Percentiles rank a stretch among this genome's conserved stretches.
Evolutionary conservation across 805 yeast species (phyloP).

Genomic region (Metschnikowia arizonensis): DNA sequence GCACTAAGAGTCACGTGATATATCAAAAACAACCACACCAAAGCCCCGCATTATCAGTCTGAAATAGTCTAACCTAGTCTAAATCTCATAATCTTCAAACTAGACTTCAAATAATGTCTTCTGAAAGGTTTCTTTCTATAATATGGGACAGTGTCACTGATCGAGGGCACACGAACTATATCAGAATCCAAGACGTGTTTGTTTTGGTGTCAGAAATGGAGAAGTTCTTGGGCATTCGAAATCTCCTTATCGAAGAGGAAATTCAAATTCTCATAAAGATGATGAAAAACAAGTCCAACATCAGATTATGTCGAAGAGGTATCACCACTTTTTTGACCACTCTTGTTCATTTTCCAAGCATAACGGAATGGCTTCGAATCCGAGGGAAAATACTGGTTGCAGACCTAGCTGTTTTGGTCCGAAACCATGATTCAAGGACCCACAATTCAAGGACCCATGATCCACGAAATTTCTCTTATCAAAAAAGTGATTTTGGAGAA

Average conservation of each 20-base stretch:
- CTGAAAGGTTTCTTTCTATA: slow-evolving; percentile 8
- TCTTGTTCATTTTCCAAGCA: slow-evolving; percentile 11
- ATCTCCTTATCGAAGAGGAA: slow-evolving; percentile 12
- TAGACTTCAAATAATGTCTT: background rate
- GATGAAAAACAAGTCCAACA: slow-evolving; percentile 9
- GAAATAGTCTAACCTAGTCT: background rate
- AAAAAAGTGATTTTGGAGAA: background rate
- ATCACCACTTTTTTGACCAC: slow-evolving; percentile 15
- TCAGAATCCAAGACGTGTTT: slow-evolving; percentile 9
- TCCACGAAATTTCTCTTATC: no score
- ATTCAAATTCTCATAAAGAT: slow-evolving; percentile 9
- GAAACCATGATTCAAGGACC: background rate
- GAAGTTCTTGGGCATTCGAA: slow-evolving; percentile 7
- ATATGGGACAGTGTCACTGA: slow-evolving; percentile 11
- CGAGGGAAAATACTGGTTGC: background rate
- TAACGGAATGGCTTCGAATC: slow-evolving; percentile 8
- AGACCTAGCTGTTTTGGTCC: background rate
- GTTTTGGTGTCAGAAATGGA: slow-evolving; percentile 13
- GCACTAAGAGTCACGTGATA: background rate
- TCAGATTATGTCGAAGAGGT: slow-evolving; percentile 13
- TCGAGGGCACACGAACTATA: slow-evolving; percentile 1
- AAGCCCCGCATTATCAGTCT: no score
- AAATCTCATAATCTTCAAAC: background rate
- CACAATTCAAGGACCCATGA: background rate
- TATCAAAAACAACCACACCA: background rate